phyloP scores from a whole-genome alignment of 1,284 basidiomycete genomes.

The Tylopilus microsporus region DNA sequence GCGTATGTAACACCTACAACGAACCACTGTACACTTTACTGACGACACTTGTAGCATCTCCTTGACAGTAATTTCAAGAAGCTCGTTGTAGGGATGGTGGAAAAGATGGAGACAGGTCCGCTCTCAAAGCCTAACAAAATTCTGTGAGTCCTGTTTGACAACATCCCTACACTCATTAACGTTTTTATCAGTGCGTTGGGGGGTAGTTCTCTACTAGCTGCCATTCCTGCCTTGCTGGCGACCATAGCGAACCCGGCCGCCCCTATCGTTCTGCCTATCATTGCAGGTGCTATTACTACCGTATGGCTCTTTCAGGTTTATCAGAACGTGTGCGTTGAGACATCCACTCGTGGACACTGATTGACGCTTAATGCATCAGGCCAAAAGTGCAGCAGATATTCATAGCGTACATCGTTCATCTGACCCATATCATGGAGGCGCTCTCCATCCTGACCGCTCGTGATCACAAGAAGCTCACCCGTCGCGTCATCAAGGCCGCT shows the following conservation, averaged over 20 bases:
- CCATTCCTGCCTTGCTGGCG: neutral
- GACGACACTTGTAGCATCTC: no score
- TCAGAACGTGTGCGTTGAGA: neutral
- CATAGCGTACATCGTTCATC: conserved; percentile 1
- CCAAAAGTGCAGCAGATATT: neutral
- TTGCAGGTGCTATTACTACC: neutral
- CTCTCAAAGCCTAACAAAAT: no score
- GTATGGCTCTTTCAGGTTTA: neutral
- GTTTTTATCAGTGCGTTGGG: neutral
- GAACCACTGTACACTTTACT: neutral
- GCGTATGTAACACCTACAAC: neutral
- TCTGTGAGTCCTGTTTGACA: no score
- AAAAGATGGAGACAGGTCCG: no score
- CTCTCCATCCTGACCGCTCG: conserved; percentile 1
- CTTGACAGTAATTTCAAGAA: no score
- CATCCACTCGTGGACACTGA: no score
- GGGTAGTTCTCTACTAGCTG: neutral
- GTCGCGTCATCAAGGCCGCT: conserved; percentile 1
- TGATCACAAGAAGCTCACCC: conserved; percentile 1
- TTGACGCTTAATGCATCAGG: no score
- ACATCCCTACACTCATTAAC: no score
- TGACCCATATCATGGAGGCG: conserved; percentile 2
- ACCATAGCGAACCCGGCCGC: neutral
- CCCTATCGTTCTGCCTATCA: conserved; percentile 3
- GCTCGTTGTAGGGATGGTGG: no score